Evolutionary conservation across 805 yeast genomes (phyloP), one percentile per base, ranked within the genome.

Genomic region (Candida palmyrensis): DNA sequence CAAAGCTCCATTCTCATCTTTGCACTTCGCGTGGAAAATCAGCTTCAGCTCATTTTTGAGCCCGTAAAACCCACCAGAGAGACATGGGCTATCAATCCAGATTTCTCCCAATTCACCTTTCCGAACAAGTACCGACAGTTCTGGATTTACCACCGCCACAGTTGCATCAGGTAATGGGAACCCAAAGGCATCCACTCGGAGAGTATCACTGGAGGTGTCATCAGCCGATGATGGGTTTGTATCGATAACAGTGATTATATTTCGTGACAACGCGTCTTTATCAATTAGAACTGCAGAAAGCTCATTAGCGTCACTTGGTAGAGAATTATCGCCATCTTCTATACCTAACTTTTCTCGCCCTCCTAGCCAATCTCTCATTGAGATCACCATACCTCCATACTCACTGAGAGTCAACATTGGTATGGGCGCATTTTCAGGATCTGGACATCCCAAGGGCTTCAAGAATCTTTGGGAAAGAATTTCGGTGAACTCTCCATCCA

Each of bases 81-180:
- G 59, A 39, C 94, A 83, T 2, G 90, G 90, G 27, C 94, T 82
- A 48, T 89, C 96, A n/a, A 92, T 84, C 97, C 97, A 92, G 21
- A 92, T 80, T 55, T 92, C 99, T 18, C 98, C 98, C 11, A 92
- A 85, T 41, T 82, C 86, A 48, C 84, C 75, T 30, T 73, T 80
- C 2, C 79, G 77, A 4, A 86, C 83, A 12, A 92, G 61, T 2
- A 79, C 65, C 23, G 80, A 73, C 38, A 90, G 86, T 39, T 92
- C 97, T 0, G 97, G 97, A 51, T 94, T 88, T 0, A 92, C 97
- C 18, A 92, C 76, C 0, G 97, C 97, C 20, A 90, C 55, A 0
- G 95, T 85, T 0, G 97, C 90, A 60, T 90, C 96, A 0, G 97
- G 96, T 2, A 92, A 56, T 1, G 98, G 97, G 48, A 71, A 87